A percentile compares a stretch with the other conserved stretches of the same genome.
Conservation (phyloP, 129 eudicot species). For the Erigeron canadensis region DNA sequence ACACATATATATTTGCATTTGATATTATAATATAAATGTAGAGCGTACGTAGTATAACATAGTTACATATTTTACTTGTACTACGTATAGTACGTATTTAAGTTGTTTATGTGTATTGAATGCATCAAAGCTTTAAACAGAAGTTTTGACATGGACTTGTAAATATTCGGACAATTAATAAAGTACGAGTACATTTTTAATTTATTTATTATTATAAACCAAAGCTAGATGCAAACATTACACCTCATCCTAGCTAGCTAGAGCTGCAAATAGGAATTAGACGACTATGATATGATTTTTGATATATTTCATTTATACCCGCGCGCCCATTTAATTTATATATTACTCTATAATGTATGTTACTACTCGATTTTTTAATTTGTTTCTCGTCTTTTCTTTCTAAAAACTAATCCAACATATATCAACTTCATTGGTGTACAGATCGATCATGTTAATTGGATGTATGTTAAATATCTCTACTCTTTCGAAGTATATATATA, state of each 20-base stretch:
- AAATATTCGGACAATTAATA: background rate
- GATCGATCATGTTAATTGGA: too few relatives aligned
- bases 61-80: too few relatives aligned
- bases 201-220: background rate
- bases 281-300: background rate
- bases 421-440: background rate
- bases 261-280: conserved; percentile 29
- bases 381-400: background rate
- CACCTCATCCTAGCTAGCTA: background rate
- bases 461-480: too few relatives aligned
- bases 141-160: background rate
- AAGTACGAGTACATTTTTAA: too few relatives aligned
- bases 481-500: too few relatives aligned
- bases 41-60: too few relatives aligned
- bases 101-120: too few relatives aligned
- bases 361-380: background rate
- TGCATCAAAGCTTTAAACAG: too few relatives aligned
- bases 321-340: conserved; percentile 15
- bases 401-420: background rate
- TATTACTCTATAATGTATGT: background rate
- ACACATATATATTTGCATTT: background rate
- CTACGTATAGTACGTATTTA: too few relatives aligned
- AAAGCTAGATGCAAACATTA: conserved; percentile 1
- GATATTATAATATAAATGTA: too few relatives aligned
- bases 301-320: conserved; percentile 5